Evolutionary conservation across 768 basidiomycete genomes (phyloP), one percentile per base, ranked within the genome.

Genomic region (Trametes punicea): DNA sequence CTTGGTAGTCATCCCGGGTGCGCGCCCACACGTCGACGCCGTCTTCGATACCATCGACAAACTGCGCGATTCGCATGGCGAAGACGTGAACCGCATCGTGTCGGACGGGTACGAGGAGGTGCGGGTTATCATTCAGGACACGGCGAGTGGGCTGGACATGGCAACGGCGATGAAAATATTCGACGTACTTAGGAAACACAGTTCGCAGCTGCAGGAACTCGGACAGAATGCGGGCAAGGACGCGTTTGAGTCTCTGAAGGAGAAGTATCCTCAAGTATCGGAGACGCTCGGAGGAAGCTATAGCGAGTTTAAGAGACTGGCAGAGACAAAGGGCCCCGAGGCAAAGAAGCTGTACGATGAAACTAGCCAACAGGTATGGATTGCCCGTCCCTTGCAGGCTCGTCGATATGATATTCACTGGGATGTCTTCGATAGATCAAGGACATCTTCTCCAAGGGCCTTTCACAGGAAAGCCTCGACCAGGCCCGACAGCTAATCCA

Each of bases 21-120:
- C 75, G 0, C 68, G 67, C 2, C 45, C 67, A 5, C 54, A 74
- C 38, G 69, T 80, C 51, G 77, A 80, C 66, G 62, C 57, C 41
- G 73, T 69, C 0, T 80, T 81, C 59, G 75, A 79, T 61, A 63
- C 65, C n/a, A 58, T 78, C 36, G 74, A 74, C 42, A 64, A 71
- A 48, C 62, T 74, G 11, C 68, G 71, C 29, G 70, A 73, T 27
- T 64, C 68, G 16, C 75, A 79, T 44, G 59, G 69, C 4, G 71
- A 75, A 23, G 76, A 79, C 55, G 73, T 75, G 7, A 70, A 69
- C 53, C 63, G 42, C 11, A 73, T 78, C 55, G 66, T 76, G 15
- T 49, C 58, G 6, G 64, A 66, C 45, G 72, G 74, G 10, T 75
- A 72, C 46, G 61, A 69, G 15, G 74, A 79, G 30, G 62, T 80